Conservation (phyloP, 2,329 filamentous ascomycete species). For the Aspergillus ochraceoroseus region DNA sequence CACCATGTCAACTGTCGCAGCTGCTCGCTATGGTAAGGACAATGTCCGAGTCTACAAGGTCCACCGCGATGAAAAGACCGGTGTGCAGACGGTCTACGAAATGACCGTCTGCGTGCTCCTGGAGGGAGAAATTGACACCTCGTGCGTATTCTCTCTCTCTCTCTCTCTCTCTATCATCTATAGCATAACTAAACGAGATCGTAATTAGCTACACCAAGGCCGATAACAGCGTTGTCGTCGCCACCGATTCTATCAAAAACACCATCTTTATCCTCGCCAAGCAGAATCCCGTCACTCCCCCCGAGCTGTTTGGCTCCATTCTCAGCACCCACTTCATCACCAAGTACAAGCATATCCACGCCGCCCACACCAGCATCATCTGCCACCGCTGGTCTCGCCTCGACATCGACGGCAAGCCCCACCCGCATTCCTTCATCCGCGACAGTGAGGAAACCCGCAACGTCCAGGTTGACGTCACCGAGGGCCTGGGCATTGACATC, state of each 20-base stretch:
- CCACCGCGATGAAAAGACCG: slow-evolving; percentile 68
- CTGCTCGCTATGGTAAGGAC: slow-evolving; percentile 63
- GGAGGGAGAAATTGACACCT: slow-evolving; percentile 83
- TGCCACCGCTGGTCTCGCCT: slow-evolving; percentile 92
- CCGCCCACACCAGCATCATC: slow-evolving; percentile 72
- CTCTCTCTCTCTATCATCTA: neutral
- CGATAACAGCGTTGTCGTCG: slow-evolving; percentile 92
- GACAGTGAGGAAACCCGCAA: slow-evolving; percentile 84
- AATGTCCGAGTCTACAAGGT: slow-evolving; percentile 98
- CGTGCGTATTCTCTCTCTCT: slow-evolving; percentile 47
- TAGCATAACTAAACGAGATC: slow-evolving; percentile 3
- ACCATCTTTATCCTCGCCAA: slow-evolving; percentile 94
- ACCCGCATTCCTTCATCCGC: slow-evolving; percentile 91
- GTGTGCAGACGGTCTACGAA: slow-evolving; percentile 80
- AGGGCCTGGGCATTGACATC: slow-evolving; percentile 66
- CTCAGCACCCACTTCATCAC: slow-evolving; percentile 84
- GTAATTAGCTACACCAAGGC: slow-evolving; percentile 72
- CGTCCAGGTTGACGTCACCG: slow-evolving; percentile 66
- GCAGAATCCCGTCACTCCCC: slow-evolving; percentile 83
- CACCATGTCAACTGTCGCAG: slow-evolving; percentile 37
- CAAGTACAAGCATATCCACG: slow-evolving; percentile 81
- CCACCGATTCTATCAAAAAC: slow-evolving; percentile 98
- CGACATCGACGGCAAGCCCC: slow-evolving; percentile 76
- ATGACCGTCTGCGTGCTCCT: slow-evolving; percentile 92
- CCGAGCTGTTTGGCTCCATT: slow-evolving; percentile 83